Evolutionary conservation across 345 rosid genomes (phyloP), one percentile per base, ranked within the genome.

Genomic region (Ailanthus altissimus): DNA sequence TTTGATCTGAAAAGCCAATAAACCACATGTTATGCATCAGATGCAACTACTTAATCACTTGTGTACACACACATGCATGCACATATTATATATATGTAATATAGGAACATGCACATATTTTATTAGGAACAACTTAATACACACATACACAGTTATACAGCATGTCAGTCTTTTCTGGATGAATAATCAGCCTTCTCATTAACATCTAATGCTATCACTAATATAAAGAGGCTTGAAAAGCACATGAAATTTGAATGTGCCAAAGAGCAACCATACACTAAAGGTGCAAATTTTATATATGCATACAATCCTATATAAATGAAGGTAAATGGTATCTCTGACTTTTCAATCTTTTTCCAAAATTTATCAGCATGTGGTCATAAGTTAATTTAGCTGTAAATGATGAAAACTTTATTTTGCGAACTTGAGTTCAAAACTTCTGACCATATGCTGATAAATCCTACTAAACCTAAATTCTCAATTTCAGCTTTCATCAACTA

Each of bases 1-100:
- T 73, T 87, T 92, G 67, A 93, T 85, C 98, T 96, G 90, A 64
- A 77, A 56, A 80, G 67, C 46, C 70, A 78, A 71, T 13, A 61
- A 54, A 23, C 18, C 20, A 32, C 21, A 57, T 1, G n/a, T 57
- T 42, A n/a, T 13, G 47, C 67, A 63, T 71, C 49, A 75, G 56
- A 60, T 42, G n/a, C 54, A 25, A 42, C 32, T 66, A 54, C 23
- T 53, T n/a, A 40, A 75, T 38, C n/a, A 20, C 46, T 57, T 8
- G 4, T 16, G 26, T 1, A 47, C 16, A 16, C 9, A 16, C 20
- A 18, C 16, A 54, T 18, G 26, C 67, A 15, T 28, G 20, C 28
- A 47, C 3, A 46, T 42, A 16, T 25, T 53, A 13, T 18, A 23
- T 72, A 32, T 32, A 32, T 32, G 3, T 32, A 32, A 1, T 1